Conservation (phyloP, 1,284 basidiomycete genomes). For the Earliella scabrosa region DNA sequence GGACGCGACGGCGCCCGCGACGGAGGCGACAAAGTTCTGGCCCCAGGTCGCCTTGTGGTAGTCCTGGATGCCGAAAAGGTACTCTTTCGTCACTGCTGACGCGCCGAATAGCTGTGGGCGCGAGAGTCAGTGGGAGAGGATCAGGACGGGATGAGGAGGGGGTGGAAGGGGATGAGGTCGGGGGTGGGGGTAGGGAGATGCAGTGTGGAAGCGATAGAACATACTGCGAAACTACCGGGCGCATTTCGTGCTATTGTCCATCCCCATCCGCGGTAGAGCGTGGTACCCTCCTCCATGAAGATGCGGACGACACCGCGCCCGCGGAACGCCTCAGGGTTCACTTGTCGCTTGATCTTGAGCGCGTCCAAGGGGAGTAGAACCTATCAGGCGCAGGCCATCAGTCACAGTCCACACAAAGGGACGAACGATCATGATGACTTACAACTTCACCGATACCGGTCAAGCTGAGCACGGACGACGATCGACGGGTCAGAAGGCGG, state of each 20-base stretch:
- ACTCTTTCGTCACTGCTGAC: conserved; percentile 94
- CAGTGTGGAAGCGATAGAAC: conserved; percentile 42
- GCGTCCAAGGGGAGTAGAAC: conserved; percentile 94
- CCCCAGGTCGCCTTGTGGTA: conserved; percentile 93
- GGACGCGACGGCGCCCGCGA: conserved; percentile 93
- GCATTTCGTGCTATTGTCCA: conserved; percentile 99
- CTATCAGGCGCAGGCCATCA: conserved; percentile 38
- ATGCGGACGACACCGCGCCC: conserved; percentile 91
- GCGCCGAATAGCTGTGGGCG: conserved; percentile 89
- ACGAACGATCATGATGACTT: conserved; percentile 33
- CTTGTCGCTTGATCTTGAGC: conserved; percentile 98
- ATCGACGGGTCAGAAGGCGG: background rate
- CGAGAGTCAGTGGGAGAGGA: background rate
- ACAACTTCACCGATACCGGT: conserved; percentile 98
- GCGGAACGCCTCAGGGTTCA: conserved; percentile 95
- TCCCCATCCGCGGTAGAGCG: conserved; percentile 96
- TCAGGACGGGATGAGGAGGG: background rate
- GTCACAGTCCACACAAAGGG: background rate
- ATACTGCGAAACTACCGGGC: conserved; percentile 91
- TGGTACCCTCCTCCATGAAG: conserved; percentile 89
- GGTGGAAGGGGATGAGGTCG: background rate
- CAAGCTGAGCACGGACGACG: conserved; percentile 53
- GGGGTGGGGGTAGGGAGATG: no score
- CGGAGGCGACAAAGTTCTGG: conserved; percentile 95
- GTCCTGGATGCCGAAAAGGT: conserved; percentile 86